phyloP scores from a whole-genome alignment of 331 rosid genomes.

The Malus hybrid region DNA sequence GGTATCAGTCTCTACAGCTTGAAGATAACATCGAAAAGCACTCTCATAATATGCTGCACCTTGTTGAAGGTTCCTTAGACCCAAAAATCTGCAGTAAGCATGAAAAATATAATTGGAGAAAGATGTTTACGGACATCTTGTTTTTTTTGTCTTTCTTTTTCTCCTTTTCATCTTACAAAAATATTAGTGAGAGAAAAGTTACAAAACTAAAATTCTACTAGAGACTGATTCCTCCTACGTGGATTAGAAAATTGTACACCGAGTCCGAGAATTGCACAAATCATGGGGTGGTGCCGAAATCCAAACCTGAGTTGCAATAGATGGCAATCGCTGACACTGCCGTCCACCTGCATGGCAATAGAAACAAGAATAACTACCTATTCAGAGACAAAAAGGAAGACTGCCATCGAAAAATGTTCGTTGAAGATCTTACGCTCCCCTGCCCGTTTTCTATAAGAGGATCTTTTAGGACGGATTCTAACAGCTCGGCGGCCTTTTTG shows the following conservation, averaged over 20 bases:
- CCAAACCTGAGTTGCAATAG: slow-evolving; percentile 88
- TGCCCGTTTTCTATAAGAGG: slow-evolving; percentile 65
- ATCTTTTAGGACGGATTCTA: slow-evolving; percentile 80
- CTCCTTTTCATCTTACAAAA: neutral
- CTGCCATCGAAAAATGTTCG: neutral
- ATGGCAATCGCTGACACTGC: slow-evolving; percentile 74
- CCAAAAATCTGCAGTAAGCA: slow-evolving; percentile 70
- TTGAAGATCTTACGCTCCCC: slow-evolving; percentile 21
- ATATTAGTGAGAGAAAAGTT: neutral
- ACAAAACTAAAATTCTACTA: neutral
- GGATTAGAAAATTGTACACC: neutral
- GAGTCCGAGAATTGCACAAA: neutral
- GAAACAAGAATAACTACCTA: neutral
- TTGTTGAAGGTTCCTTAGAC: slow-evolving; percentile 88
- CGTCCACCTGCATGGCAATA: slow-evolving; percentile 50
- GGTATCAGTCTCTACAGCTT: slow-evolving; percentile 93
- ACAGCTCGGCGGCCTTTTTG: slow-evolving; percentile 70
- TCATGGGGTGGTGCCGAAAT: neutral
- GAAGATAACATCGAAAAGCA: slow-evolving; percentile 87
- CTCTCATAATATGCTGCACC: slow-evolving; percentile 73
- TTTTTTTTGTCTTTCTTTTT: neutral
- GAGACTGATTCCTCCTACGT: neutral
- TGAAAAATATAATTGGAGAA: slow-evolving; percentile 6
- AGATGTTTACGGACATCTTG: neutral
- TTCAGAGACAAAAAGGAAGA: slow-evolving; percentile 4